Evolutionary conservation across 2,329 filamentous ascomycete genomes (phyloP), one percentile per base, ranked within the genome.

Genomic region (Stromatinia cepivora): DNA sequence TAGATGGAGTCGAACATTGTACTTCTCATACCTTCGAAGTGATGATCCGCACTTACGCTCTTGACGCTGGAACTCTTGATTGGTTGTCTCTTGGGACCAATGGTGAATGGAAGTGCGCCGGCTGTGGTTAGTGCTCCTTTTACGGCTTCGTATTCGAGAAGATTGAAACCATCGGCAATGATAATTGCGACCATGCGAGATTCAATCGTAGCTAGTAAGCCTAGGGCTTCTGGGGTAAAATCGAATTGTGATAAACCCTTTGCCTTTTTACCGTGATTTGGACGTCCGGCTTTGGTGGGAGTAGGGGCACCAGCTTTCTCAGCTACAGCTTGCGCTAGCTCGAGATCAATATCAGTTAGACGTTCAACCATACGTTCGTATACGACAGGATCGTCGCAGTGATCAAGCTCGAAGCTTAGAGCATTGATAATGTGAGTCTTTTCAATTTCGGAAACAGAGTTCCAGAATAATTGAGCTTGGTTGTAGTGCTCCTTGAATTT

Each of bases 391-490:
- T 95, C 92, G 31, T 94, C 91, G 77, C 92, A 95, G 79, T 94
- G 92, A 76, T 93, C 91, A 1, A 95, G 82, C 79, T 92, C 90
- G 75, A 92, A 93, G 4, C 83, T 82, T 15, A 92, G 83, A 0
- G 90, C 87, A 48, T 81, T 82, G 39, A 82, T 81, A 22, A 91
- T 79, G 77, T 92, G 90, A 17, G 77, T 76, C 80, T 91, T 88
- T 79, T 94, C 92, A 4, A 87, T 81, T 0, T 84, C 80, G 0
- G 87, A 86, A 73, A 94, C 79, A 22, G 90, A 93, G 82, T 94
- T 94, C 82, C 88, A 94, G 82, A 95, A 95, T 1, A 94, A 82
- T 77, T 94, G 91, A 0, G 92, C 91, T 78, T 95, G 92, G 63
- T 86, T 89, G 79, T 87, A 87, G 77, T 94, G 91, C 71, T 95